A percentile compares a stretch with the other conserved stretches of the same genome.
phyloP scores from a whole-genome alignment of 768 basidiomycete genomes.

The Phanerochaete carnosa region DNA sequence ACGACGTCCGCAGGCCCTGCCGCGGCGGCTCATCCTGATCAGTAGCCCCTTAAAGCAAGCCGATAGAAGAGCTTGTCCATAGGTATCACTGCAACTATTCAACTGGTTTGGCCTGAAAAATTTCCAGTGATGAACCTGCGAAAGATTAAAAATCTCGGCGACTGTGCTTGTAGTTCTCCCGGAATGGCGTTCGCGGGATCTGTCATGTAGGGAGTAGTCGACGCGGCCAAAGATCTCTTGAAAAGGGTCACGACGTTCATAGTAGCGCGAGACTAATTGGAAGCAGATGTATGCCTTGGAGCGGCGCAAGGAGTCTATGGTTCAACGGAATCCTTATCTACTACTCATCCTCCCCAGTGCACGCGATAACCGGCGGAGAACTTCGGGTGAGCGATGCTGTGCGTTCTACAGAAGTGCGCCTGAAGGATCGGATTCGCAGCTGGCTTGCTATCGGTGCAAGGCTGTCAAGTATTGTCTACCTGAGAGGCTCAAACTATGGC shows the following conservation, averaged over 20 bases:
- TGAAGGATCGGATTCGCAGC: conserved; percentile 18
- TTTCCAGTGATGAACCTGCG: conserved; percentile 20
- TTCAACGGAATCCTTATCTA: conserved; percentile 36
- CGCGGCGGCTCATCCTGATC: no score
- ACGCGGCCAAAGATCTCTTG: conserved; percentile 24
- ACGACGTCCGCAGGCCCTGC: no score
- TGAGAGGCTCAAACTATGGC: conserved; percentile 37
- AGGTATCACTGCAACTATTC: not conserved
- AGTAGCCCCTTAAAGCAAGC: no score
- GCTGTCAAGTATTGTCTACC: conserved; percentile 33
- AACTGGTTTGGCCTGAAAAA: no score
- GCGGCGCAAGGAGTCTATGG: conserved; percentile 30
- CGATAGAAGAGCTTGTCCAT: not conserved
- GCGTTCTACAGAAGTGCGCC: conserved; percentile 32
- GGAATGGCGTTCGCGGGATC: conserved; percentile 32
- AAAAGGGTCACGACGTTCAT: conserved; percentile 17
- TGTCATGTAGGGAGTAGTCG: conserved; percentile 26
- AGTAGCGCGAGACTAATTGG: not conserved
- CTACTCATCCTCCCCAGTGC: conserved; percentile 33
- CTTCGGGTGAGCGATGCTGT: conserved; percentile 27
- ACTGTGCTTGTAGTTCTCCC: conserved; percentile 33
- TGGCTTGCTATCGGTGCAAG: conserved; percentile 34
- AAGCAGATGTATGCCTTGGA: conserved; percentile 11
- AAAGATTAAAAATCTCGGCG: conserved; percentile 37
- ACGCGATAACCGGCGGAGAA: conserved; percentile 28